Evolutionary conservation across 2,329 filamentous ascomycete species (phyloP), one percentile per base, ranked within the genome.

Genomic region (Cryoendolithus antarcticus): DNA sequence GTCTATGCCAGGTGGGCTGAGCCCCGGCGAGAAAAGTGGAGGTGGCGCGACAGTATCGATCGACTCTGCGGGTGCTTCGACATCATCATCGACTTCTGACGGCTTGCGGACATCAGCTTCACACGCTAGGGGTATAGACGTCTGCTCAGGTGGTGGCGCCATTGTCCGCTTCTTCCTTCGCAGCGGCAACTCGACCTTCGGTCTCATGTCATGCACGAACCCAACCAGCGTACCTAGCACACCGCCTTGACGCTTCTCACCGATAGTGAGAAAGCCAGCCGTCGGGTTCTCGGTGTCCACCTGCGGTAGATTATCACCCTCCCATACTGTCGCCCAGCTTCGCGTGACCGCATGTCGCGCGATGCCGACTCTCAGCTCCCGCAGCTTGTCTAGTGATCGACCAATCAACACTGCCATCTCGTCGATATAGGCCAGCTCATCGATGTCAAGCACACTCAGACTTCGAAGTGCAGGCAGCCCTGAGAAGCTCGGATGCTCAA

Each of bases 401-500:
- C 80, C 79, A 44, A 91, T 76, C 9, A 91, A 68, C 32, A 84
- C 67, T 39, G 80, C 80, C 74, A 91, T 81, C 61, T 91, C 85
- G 53, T 89, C 83, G 30, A 89, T 62, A 56, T 91, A 91, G 21
- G 79, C 72, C n/a, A 85, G 62, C 54, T 89, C 82, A 52, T 91
- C 85, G 43, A 91, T 82, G 49, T 91, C 81, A 32, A 91, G 66
- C 1, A 88, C 84, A 37, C 74, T 82, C 42, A 91, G 59, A 48
- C 79, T 85, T 57, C 77, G 82, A 38, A 91, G 60, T 1, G 82
- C 71, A 7, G 83, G 82, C 6, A 93, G 66, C 7, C 84, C 74
- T 33, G 82, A 89, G 51, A 91, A 82, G 2, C 81, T 86, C 1
- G 84, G 84, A 49, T 82, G 81, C 59, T 89, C 82, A 19, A 86